phyloP scores from a whole-genome alignment of 306 rosid genomes.

The Begonia peltatifolia region DNA sequence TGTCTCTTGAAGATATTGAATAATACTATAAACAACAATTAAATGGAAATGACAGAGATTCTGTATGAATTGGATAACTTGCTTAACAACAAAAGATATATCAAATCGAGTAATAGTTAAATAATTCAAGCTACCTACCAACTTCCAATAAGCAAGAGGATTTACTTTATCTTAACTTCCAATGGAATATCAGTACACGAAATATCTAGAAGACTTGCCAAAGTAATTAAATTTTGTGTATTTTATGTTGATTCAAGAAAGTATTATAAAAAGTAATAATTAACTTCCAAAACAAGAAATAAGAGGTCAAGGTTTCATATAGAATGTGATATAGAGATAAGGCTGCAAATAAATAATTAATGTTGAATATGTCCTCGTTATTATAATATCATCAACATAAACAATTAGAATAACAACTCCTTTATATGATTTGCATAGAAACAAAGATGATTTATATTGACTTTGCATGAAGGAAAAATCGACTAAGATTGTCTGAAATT shows the following conservation, averaged over 20 bases:
- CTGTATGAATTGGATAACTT: too few relatives aligned
- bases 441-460: not conserved
- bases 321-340: not conserved
- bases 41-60: too few relatives aligned
- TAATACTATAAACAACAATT: too few relatives aligned
- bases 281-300: not conserved
- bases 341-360: not conserved
- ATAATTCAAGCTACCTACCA: not conserved
- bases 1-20: too few relatives aligned
- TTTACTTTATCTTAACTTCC: not conserved
- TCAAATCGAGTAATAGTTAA: not conserved
- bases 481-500: too few relatives aligned
- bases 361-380: not conserved
- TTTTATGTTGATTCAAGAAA: not conserved
- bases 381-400: not conserved
- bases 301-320: not conserved
- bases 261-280: not conserved
- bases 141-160: not conserved
- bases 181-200: not conserved
- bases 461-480: not conserved
- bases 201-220: not conserved
- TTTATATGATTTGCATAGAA: not conserved
- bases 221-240: not conserved
- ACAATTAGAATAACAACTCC: not conserved
- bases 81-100: too few relatives aligned